These are phyloP conservation scores for Talaromyces verruculosus DNA, from an alignment of 2,329 filamentous ascomycete genomes.

Conservation along the genomic window DNA sequence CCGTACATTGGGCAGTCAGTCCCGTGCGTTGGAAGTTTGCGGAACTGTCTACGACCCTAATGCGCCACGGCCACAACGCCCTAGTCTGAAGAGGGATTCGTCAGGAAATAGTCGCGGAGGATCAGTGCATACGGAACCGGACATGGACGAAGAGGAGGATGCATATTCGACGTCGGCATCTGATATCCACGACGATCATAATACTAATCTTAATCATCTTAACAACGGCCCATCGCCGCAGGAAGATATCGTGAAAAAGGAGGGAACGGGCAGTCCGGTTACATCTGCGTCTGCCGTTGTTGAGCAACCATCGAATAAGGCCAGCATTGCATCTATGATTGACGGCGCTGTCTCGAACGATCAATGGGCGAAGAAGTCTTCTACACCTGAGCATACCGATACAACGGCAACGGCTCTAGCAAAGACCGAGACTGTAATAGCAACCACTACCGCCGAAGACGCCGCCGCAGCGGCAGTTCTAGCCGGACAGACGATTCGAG, in stretches of 20 bases:
- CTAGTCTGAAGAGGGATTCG: constrained; percentile 34
- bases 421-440: not conserved
- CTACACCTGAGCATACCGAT: constrained; percentile 25
- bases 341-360: constrained; percentile 34
- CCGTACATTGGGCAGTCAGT: constrained; percentile 42
- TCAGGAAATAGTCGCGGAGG: constrained; percentile 38
- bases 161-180: constrained; percentile 10
- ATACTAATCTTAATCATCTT: constrained; percentile 1
- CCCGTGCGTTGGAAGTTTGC: constrained; percentile 41
- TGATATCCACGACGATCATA: constrained; percentile 27
- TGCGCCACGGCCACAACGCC: constrained; percentile 37
- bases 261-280: constrained; percentile 29
- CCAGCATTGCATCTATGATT: constrained; percentile 43
- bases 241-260: constrained; percentile 30
- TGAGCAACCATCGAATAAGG: constrained; percentile 30
- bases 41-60: constrained; percentile 41
- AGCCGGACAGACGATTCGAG: constrained; percentile 7
- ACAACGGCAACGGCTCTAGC: constrained; percentile 14
- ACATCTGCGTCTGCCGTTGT: constrained; percentile 3
- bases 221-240: not conserved
- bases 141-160: constrained; percentile 33
- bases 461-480: constrained; percentile 14
- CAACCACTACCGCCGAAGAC: constrained; percentile 8
- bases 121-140: constrained; percentile 31
- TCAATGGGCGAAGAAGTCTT: constrained; percentile 25